Evolutionary conservation across 2,329 filamentous ascomycete genomes (phyloP).

Genomic region (Fusarium ramigenum): DNA sequence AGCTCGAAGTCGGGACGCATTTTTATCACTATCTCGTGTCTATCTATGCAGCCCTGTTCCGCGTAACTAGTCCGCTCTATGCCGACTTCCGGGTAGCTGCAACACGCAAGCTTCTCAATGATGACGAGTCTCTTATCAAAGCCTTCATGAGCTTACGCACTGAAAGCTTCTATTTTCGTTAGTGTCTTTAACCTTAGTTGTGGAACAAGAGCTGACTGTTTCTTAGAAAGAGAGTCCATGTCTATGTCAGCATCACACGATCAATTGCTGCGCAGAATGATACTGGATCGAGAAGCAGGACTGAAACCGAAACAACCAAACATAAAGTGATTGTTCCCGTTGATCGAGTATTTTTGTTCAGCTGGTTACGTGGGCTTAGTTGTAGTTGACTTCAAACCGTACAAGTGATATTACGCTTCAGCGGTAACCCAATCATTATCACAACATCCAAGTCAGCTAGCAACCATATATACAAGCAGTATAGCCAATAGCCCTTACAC

Average conservation of each 20-base stretch:
- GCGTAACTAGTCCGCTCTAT: slow-evolving; percentile 42
- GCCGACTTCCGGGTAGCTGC: slow-evolving; percentile 38
- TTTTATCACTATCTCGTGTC: slow-evolving; percentile 45
- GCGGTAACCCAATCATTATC: background rate
- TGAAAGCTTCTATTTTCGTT: slow-evolving; percentile 45
- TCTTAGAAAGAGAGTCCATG: slow-evolving; percentile 40
- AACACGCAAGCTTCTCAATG: slow-evolving; percentile 37
- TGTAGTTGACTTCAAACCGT: background rate
- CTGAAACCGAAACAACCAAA: slow-evolving; percentile 31
- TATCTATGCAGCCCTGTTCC: slow-evolving; percentile 43
- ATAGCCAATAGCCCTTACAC: background rate
- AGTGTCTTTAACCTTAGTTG: background rate
- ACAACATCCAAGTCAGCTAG: background rate
- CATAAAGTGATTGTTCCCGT: background rate
- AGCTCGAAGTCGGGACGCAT: slow-evolving; percentile 42
- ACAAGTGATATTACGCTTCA: background rate
- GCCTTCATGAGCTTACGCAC: slow-evolving; percentile 43
- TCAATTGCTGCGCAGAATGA: slow-evolving; percentile 42
- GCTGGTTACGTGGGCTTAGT: background rate
- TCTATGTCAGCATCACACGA: slow-evolving; percentile 42
- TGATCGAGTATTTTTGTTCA: background rate
- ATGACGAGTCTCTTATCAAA: slow-evolving; percentile 37
- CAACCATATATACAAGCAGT: background rate
- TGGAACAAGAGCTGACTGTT: slow-evolving; percentile 5
- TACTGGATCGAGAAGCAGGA: slow-evolving; percentile 40